Base-by-base conservation (phyloP, 495 filamentous ascomycete genomes). In the Hypoxylon cercidicola region DNA sequence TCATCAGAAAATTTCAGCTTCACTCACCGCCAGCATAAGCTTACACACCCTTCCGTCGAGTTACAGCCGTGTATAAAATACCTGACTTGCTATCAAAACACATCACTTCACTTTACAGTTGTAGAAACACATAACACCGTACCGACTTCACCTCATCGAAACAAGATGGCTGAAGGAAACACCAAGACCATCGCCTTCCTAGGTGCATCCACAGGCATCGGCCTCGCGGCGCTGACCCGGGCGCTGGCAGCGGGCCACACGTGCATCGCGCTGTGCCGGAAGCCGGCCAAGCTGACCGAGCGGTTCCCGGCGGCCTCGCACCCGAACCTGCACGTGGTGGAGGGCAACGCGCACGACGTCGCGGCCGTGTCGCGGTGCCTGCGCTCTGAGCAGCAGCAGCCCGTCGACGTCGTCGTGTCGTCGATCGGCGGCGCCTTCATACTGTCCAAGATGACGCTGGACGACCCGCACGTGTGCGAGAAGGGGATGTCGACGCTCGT, bases 401-500 rank as follows among this genome's bases (percentile, higher is more conserved):
- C 81, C 10, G 71, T 75, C 25, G 72, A 77, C 63, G 70, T 60
- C 47, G 65, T 87, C 56, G 52, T 87, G 51, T 81, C 74, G 37
- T 80, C 81, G 30, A 75, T 87, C 64, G 84, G 84, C 60, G 75
- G 71, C 37, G 55, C 64, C 2, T 74, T 78, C 28, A 25, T 64
- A 48, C 25, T 66, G 30, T 41, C 52, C 1, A 66, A 55, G 39
- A 57, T 77, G 72, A 50, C 70, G 4, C 67, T 86, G n/a, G 77
- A 82, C 57, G 85, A 90, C 72, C 83, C 86, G 3, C 70, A 77
- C 20, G 77, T 88, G 47, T 90, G 88, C 74, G 73, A 81, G 49
- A 76, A 78, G 21, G 83, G 78, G 39, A 79, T 82, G n/a, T 41
- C 49, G 0, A 72, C 76, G 8, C 70, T 89, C n/a, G 71, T 88